phyloP scores from a whole-genome alignment of 2,329 filamentous ascomycete species.

The Paraphaeosphaeria sporulosa region DNA sequence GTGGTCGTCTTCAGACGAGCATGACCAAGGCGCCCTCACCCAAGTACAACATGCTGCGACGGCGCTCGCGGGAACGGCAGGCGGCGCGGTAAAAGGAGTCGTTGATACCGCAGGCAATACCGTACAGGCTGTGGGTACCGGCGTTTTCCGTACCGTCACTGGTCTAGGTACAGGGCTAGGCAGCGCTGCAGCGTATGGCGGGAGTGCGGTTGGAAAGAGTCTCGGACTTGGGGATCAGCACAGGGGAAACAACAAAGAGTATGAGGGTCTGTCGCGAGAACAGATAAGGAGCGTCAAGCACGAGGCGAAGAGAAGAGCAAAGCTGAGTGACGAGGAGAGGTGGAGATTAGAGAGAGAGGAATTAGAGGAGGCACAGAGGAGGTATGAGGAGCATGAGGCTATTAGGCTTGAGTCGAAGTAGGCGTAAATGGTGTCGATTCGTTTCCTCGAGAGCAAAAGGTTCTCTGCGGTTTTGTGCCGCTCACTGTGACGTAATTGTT shows the following conservation, averaged over 20 bases:
- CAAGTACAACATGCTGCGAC: conserved; percentile 20
- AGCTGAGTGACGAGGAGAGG: not conserved
- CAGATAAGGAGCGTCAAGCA: conserved; percentile 5
- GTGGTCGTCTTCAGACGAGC: conserved; percentile 1
- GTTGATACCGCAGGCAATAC: conserved; percentile 25
- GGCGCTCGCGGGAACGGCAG: conserved; percentile 18
- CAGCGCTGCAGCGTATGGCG: conserved; percentile 13
- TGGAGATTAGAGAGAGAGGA: not conserved
- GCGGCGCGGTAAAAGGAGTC: conserved; percentile 25
- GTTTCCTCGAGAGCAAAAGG: not conserved
- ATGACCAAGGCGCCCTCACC: not conserved
- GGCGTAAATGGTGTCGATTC: not conserved
- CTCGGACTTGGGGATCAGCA: conserved; percentile 6
- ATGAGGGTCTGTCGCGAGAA: not conserved
- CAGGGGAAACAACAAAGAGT: not conserved
- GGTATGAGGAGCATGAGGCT: not conserved
- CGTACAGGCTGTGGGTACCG: conserved; percentile 19
- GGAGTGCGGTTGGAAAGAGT: conserved; percentile 10
- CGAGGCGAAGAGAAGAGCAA: not conserved
- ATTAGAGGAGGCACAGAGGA: not conserved
- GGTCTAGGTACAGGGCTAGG: conserved; percentile 18
- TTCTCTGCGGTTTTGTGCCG: not conserved
- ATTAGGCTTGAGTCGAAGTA: conserved; percentile 14
- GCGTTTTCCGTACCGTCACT: conserved; percentile 13
- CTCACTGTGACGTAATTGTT: not conserved